Evolutionary conservation across 78 protist genomes (phyloP).

Genomic region (Dictyostelium intermedium): DNA sequence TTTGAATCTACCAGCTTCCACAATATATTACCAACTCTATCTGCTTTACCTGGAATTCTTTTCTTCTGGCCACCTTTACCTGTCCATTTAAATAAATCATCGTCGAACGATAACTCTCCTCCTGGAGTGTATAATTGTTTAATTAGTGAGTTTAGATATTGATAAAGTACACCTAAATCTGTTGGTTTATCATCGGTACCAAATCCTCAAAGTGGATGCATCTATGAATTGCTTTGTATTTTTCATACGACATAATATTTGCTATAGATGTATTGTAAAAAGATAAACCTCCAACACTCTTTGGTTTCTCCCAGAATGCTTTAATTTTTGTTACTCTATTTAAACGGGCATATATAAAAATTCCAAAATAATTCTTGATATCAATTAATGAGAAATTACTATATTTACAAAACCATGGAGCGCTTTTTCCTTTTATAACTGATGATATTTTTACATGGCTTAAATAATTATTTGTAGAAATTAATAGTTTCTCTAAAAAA

Average conservation of each 20-base stretch:
- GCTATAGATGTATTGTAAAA: background rate
- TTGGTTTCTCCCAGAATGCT: background rate
- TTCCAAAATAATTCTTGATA: background rate
- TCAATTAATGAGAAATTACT: background rate
- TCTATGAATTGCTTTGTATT: background rate
- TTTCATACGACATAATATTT: background rate
- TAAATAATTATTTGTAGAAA: background rate
- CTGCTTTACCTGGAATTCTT: conserved; percentile 29
- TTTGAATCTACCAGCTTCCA: conserved; percentile 26
- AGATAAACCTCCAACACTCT: background rate
- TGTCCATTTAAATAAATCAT: conserved; percentile 24
- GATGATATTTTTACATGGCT: background rate
- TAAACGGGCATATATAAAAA: background rate
- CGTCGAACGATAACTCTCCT: background rate
- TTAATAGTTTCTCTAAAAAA: background rate
- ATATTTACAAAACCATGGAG: conserved; percentile 2
- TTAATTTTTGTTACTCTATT: background rate
- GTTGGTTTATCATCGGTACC: background rate
- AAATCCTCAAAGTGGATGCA: conserved; percentile 6
- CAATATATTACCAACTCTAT: background rate
- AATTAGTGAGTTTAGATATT: background rate
- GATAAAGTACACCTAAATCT: background rate
- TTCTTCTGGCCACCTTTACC: conserved; percentile 20
- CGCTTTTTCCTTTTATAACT: background rate
- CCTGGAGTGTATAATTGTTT: background rate